Evolutionary conservation across 176 grass and related monocot species (phyloP).

Genomic region (Cenchrus fungigraminus): DNA sequence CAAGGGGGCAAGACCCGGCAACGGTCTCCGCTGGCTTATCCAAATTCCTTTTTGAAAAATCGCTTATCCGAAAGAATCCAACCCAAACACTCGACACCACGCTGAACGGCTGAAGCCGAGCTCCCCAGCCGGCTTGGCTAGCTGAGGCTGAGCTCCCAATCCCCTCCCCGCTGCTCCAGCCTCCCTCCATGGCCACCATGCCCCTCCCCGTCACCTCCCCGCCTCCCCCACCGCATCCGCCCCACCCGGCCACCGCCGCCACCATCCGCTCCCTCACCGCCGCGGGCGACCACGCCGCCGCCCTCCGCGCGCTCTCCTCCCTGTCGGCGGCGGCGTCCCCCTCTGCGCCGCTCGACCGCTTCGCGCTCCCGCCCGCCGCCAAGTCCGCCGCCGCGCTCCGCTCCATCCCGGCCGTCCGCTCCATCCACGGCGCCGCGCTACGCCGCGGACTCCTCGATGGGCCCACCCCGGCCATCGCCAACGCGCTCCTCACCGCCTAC

Average conservation of each 20-base stretch:
- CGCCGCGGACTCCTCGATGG: slow-evolving; percentile 36
- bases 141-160: slow-evolving; percentile 5
- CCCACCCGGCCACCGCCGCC: slow-evolving; percentile 13
- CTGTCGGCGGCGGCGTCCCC: slow-evolving; percentile 20
- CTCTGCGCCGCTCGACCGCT: slow-evolving; percentile 48
- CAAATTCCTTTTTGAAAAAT: no score
- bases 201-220: slow-evolving; percentile 26
- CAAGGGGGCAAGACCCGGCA: background rate
- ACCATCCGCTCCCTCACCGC: slow-evolving; percentile 60
- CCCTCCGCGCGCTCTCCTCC: slow-evolving; percentile 55
- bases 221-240: background rate
- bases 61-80: background rate
- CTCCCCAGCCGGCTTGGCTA: slow-evolving; percentile 11
- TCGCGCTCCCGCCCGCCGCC: slow-evolving; percentile 65
- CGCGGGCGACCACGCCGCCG: slow-evolving; percentile 39
- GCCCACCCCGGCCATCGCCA: slow-evolving; percentile 48
- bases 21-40: slow-evolving; percentile 11
- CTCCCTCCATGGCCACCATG: slow-evolving; percentile 18
- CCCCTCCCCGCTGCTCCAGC: background rate
- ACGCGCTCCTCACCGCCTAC: slow-evolving; percentile 72
- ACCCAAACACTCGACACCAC: background rate
- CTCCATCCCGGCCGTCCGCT: slow-evolving; percentile 37
- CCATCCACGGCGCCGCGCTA: slow-evolving; percentile 54
- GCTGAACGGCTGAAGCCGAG: background rate
- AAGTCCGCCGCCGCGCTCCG: slow-evolving; percentile 64